Evolutionary conservation across 2,329 filamentous ascomycete genomes (phyloP).

Genomic region (Ophiostoma perfectum): DNA sequence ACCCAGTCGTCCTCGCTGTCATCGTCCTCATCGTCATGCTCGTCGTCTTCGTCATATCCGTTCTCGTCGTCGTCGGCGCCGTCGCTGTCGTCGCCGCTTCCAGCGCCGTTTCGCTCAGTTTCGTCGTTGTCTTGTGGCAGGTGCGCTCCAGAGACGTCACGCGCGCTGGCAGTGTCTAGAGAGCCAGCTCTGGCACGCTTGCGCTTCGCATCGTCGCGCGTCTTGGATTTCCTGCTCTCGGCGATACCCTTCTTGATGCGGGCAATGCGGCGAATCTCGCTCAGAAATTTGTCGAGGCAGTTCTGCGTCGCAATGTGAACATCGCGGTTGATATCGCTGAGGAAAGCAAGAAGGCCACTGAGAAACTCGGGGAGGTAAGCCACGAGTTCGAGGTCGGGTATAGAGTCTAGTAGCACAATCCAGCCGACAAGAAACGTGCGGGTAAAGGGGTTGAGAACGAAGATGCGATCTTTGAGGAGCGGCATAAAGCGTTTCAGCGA

Average conservation of each 20-base stretch:
- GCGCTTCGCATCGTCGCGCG: slow-evolving; percentile 54
- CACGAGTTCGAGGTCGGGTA: slow-evolving; percentile 92
- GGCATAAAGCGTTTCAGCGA: slow-evolving; percentile 88
- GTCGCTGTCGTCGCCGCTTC: slow-evolving; percentile 80
- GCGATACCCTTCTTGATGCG: slow-evolving; percentile 86
- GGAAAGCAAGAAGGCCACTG: slow-evolving; percentile 80
- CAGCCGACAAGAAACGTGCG: slow-evolving; percentile 92
- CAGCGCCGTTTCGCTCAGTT: slow-evolving; percentile 51
- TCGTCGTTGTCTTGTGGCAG: slow-evolving; percentile 34
- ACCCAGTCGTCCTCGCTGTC: slow-evolving; percentile 89
- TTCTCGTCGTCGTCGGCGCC: slow-evolving; percentile 72
- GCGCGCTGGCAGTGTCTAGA: slow-evolving; percentile 58
- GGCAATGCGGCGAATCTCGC: slow-evolving; percentile 91
- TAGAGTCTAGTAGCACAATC: slow-evolving; percentile 91
- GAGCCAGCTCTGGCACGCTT: slow-evolving; percentile 58
- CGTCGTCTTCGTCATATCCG: slow-evolving; percentile 52
- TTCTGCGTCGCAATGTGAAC: slow-evolving; percentile 91
- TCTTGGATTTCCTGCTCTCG: slow-evolving; percentile 68
- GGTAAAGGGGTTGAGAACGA: slow-evolving; percentile 90
- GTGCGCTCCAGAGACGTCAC: slow-evolving; percentile 46
- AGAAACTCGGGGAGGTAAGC: slow-evolving; percentile 89
- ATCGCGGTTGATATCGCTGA: slow-evolving; percentile 85
- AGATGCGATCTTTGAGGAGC: slow-evolving; percentile 86
- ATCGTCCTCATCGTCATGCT: slow-evolving; percentile 53
- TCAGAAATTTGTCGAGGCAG: slow-evolving; percentile 82